Base-by-base conservation (phyloP, 768 basidiomycete genomes). In the Termitomyces sp. region DNA sequence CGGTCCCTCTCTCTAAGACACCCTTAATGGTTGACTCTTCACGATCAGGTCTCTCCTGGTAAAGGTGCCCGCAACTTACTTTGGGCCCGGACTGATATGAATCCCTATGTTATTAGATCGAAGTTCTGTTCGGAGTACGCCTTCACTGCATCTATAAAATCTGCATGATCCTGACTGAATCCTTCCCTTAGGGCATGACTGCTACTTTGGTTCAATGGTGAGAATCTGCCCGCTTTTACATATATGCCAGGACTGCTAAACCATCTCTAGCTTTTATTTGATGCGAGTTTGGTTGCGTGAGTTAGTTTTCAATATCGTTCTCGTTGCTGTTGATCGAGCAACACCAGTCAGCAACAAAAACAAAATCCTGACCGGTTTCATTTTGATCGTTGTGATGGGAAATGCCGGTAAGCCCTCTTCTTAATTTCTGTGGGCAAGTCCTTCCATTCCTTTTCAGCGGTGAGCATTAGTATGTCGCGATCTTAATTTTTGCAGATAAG, bases 141-240 rank as follows among this genome's bases (percentile, higher is more conserved):
- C 18, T 28, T 18, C 6, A 6, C 18, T 16, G 7, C n/a, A 16
- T 42, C 22, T 22, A 18, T 28, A 7, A 14, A 22, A 16, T 36
- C 10, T 2, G 26, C 56, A 3, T 18, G 24, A 45, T 33, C 12
- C n/a, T 36, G 22, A 57, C 57, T 66, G 6, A 56, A 55, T 10
- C 61, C 59, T 10, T n/a, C 20, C 22, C 18, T 36, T 65, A 83
- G 78, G 82, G 78, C 3, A 62, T 81, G 20, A 82, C 79, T 13
- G 79, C 76, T 6, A 69, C 75, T 43, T 66, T 82, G 22, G 83
- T 84, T 6, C 84, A 85, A 69, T 74, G 72, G 80, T 78, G 33
- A 38, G 73, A 67, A 16, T 28, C 45, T 18, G 38, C 33, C 4
- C 18, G 6, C n/a, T 42, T 38, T 10, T 36, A 22, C n/a, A 40